These are phyloP conservation scores for Botrytis byssoidea DNA, from an alignment of 2,329 filamentous ascomycete genomes.

Conservation along the genomic window DNA sequence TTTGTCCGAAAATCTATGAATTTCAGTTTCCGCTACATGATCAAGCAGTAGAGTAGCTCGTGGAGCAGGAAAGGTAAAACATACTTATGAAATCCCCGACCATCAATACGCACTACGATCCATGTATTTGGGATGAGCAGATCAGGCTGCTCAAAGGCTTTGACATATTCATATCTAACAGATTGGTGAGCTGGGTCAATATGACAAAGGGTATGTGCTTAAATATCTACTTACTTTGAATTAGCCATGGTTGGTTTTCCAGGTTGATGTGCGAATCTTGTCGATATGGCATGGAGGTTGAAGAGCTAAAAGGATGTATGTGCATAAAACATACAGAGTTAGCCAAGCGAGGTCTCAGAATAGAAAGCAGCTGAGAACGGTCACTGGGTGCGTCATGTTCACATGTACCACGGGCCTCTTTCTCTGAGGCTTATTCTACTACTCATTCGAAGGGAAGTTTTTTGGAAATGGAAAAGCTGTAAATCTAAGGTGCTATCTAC, in stretches of 20 bases:
- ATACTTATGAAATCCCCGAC: constrained; percentile 91
- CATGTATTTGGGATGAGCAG: constrained; percentile 84
- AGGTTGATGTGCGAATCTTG: not conserved
- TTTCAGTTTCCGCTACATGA: not conserved
- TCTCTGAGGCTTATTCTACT: not conserved
- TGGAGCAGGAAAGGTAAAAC: constrained; percentile 19
- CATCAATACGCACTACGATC: constrained; percentile 93
- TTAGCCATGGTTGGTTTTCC: constrained; percentile 32
- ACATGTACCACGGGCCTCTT: not conserved
- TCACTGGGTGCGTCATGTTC: not conserved
- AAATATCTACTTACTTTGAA: constrained; percentile 30
- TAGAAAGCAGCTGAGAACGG: constrained; percentile 2
- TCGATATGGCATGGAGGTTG: not conserved
- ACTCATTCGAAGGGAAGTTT: not conserved
- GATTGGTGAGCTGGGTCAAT: not conserved
- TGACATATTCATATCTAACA: constrained; percentile 87
- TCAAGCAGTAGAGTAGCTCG: not conserved
- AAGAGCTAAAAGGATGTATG: not conserved
- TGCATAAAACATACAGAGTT: not conserved
- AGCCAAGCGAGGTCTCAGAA: constrained; percentile 18
- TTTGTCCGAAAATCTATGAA: constrained; percentile 69
- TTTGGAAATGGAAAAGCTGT: not conserved
- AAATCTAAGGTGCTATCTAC: not conserved
- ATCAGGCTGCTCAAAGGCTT: constrained; percentile 81
- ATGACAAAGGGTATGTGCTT: not conserved